Conservation (phyloP, 768 basidiomycete species). For the Boletus insuetus region DNA sequence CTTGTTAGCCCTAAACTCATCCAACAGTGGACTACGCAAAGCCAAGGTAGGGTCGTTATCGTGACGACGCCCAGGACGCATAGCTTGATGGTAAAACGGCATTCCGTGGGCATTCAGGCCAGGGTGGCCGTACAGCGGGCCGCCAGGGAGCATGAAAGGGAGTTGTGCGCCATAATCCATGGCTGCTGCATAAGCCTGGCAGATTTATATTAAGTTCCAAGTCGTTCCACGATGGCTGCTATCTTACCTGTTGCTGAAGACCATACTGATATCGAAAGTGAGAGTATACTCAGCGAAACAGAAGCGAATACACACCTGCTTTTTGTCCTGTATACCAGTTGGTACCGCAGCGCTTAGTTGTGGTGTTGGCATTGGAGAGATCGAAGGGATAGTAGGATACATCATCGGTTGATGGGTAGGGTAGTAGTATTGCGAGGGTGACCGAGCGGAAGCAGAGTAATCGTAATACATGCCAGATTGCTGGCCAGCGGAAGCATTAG, state of each 20-base stretch:
- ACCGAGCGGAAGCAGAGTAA: constrained; percentile 46
- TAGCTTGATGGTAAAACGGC: constrained; percentile 37
- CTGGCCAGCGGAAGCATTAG: constrained; percentile 40
- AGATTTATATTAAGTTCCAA: neutral
- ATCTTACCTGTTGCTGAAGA: constrained; percentile 46
- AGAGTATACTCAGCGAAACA: constrained; percentile 7
- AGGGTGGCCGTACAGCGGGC: constrained; percentile 44
- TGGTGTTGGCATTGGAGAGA: constrained; percentile 53
- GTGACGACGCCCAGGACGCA: constrained; percentile 46
- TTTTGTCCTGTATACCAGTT: constrained; percentile 49
- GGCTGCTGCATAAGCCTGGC: constrained; percentile 40
- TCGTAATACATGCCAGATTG: constrained; percentile 61
- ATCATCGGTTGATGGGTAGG: constrained; percentile 56
- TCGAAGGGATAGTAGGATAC: constrained; percentile 50
- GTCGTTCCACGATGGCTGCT: constrained; percentile 2
- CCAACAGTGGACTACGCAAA: constrained; percentile 69
- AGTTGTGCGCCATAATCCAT: constrained; percentile 50
- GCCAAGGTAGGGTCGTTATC: constrained; percentile 37
- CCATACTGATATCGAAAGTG: constrained; percentile 34
- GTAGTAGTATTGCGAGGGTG: constrained; percentile 61
- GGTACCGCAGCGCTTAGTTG: constrained; percentile 43
- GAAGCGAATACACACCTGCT: constrained; percentile 45
- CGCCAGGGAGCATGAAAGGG: constrained; percentile 43
- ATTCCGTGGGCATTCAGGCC: constrained; percentile 31
- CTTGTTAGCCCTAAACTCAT: constrained; percentile 84